Conservation (phyloP, 2,329 filamentous ascomycete species). For the Talaromyces sp. region DNA sequence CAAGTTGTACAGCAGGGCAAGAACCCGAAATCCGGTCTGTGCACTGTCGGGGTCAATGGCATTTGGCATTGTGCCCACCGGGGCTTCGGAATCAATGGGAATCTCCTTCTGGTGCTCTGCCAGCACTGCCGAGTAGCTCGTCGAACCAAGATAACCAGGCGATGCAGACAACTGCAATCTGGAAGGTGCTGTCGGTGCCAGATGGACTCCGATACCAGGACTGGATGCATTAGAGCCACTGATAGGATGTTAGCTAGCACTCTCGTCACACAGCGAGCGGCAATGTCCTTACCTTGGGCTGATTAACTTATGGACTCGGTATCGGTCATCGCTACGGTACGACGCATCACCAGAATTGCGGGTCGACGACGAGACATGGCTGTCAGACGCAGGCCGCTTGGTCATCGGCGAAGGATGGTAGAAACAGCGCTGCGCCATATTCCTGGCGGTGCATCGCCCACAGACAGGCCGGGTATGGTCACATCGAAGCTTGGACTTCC, state of each 20-base stretch:
- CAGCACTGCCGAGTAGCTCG: conserved; percentile 30
- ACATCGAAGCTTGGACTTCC: conserved; percentile 33
- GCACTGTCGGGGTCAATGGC: conserved; percentile 22
- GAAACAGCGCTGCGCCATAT: conserved; percentile 26
- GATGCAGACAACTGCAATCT: conserved; percentile 19
- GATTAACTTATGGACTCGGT: conserved; percentile 4
- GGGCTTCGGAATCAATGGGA: conserved; percentile 24
- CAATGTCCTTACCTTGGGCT: neutral
- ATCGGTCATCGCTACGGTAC: conserved; percentile 12
- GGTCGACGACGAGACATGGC: conserved; percentile 4
- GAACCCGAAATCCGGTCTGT: conserved; percentile 26
- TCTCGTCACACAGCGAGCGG: neutral
- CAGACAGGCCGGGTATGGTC: conserved; percentile 30
- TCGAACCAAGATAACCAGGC: conserved; percentile 31
- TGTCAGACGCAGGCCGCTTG: conserved; percentile 14
- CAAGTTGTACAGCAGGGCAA: conserved; percentile 24
- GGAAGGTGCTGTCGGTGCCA: conserved; percentile 2
- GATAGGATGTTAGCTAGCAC: neutral
- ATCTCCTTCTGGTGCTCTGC: conserved; percentile 29
- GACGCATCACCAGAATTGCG: conserved; percentile 14
- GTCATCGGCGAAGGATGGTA: conserved; percentile 38
- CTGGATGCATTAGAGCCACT: conserved; percentile 3
- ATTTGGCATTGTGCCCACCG: conserved; percentile 7
- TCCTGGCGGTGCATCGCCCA: conserved; percentile 16
- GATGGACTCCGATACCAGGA: conserved; percentile 3